Conservation (phyloP, 495 filamentous ascomycete species). For the Penicillium taxi region DNA sequence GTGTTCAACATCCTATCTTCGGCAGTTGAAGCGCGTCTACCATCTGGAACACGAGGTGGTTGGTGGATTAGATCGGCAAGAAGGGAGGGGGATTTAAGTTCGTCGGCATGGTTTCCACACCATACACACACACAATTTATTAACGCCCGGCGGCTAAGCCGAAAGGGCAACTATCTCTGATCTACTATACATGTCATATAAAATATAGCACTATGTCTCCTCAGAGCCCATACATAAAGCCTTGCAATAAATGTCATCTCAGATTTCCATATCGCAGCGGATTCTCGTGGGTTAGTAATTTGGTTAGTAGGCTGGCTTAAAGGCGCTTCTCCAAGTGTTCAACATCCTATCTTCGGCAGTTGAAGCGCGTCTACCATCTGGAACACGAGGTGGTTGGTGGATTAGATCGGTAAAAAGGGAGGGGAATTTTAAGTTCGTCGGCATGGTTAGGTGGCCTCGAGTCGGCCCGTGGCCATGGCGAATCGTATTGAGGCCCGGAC, state of each 20-base stretch:
- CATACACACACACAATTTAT: constrained; percentile 1
- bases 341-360: constrained; percentile 3
- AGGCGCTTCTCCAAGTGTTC: constrained; percentile 2
- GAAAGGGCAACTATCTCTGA: constrained; percentile 3
- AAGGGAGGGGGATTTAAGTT: constrained; percentile 8
- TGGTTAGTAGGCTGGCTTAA: constrained; percentile 2
- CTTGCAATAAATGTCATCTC: background rate
- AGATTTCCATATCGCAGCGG: background rate
- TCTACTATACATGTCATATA: background rate
- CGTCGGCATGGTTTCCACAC: constrained; percentile 1
- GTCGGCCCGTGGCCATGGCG: constrained; percentile 29
- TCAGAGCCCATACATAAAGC: background rate
- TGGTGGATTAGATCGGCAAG: background rate
- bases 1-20: constrained; percentile 1
- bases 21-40: constrained; percentile 2
- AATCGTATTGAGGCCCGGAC: constrained; percentile 29
- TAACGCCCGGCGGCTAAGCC: constrained; percentile 2
- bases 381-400: background rate
- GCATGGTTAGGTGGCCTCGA: constrained; percentile 18
- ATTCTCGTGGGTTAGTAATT: constrained; percentile 1
- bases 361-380: constrained; percentile 1
- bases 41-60: background rate
- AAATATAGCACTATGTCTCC: background rate
- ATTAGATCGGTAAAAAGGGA: background rate
- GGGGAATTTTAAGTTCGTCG: constrained; percentile 8